Evolutionary conservation across 805 yeast genomes (phyloP).

Genomic region (Candida incommunis): DNA sequence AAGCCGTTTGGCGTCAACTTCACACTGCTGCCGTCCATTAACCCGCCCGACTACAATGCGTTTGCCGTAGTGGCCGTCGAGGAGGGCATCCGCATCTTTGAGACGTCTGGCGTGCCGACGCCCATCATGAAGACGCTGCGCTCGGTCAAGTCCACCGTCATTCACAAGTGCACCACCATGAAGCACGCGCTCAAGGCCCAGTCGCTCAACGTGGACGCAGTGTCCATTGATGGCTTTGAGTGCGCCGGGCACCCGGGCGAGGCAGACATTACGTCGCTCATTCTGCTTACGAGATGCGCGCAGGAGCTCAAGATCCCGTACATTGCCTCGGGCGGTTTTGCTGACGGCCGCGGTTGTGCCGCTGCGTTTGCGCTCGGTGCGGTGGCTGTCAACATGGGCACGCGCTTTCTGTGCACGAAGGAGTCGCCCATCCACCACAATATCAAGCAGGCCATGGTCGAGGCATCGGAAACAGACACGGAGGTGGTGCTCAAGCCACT

Average conservation of each 20-base stretch:
- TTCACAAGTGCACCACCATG: slow-evolving; percentile 20
- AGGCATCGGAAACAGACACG: slow-evolving; percentile 17
- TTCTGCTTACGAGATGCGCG: slow-evolving; percentile 16
- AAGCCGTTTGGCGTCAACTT: slow-evolving; percentile 21
- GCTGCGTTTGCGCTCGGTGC: slow-evolving; percentile 23
- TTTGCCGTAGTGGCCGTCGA: slow-evolving; percentile 19
- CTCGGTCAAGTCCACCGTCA: slow-evolving; percentile 11
- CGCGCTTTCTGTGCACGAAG: slow-evolving; percentile 19
- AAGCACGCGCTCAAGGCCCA: slow-evolving; percentile 20
- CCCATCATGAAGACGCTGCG: slow-evolving; percentile 15
- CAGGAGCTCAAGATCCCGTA: slow-evolving; percentile 18
- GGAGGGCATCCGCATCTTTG: slow-evolving; percentile 20
- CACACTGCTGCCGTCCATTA: slow-evolving; percentile 20
- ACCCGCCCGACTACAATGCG: slow-evolving; percentile 18
- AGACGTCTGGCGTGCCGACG: slow-evolving; percentile 21
- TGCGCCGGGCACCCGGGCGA: slow-evolving; percentile 26
- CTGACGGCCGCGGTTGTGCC: slow-evolving; percentile 19
- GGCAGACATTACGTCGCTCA: slow-evolving; percentile 17
- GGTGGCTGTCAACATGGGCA: slow-evolving; percentile 19
- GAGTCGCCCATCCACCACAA: slow-evolving; percentile 19
- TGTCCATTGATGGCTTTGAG: slow-evolving; percentile 22
- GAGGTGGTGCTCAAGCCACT: slow-evolving; percentile 15
- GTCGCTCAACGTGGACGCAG: slow-evolving; percentile 18
- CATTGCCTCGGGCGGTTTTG: slow-evolving; percentile 21
- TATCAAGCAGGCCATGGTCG: slow-evolving; percentile 12